These are phyloP conservation scores for Neoboletus subvelutipes DNA, from an alignment of 768 basidiomycete species.

Conservation along the genomic window DNA sequence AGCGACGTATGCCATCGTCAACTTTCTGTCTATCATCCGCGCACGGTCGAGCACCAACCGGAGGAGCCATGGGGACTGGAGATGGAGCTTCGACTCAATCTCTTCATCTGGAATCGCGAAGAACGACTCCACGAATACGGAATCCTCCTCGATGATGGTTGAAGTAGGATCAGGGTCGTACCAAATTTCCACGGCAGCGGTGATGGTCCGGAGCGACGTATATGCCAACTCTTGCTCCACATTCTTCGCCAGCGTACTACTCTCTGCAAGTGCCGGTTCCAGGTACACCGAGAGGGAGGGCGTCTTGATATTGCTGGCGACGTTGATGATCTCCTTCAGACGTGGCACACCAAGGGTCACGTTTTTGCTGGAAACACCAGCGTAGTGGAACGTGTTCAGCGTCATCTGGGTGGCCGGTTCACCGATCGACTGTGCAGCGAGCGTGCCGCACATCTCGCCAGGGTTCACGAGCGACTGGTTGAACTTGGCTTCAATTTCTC, in stretches of 20 bases:
- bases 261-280: slow-evolving; percentile 63
- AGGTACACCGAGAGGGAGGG: slow-evolving; percentile 94
- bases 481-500: slow-evolving; percentile 95
- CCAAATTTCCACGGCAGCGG: slow-evolving; percentile 95
- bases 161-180: slow-evolving; percentile 92
- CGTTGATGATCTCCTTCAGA: slow-evolving; percentile 98
- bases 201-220: slow-evolving; percentile 91
- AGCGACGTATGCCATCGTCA: slow-evolving; percentile 93
- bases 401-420: slow-evolving; percentile 99
- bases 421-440: slow-evolving; percentile 98
- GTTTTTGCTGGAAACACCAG: slow-evolving; percentile 99
- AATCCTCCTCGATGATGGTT: slow-evolving; percentile 96
- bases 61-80: slow-evolving; percentile 96
- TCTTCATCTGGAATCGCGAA: slow-evolving; percentile 99
- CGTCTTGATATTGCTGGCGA: slow-evolving; percentile 97
- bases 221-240: slow-evolving; percentile 93
- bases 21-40: slow-evolving; percentile 96
- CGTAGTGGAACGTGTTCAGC: slow-evolving; percentile 99
- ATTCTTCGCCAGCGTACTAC: slow-evolving; percentile 69
- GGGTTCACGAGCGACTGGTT: slow-evolving; percentile 90
- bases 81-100: slow-evolving; percentile 83
- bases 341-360: slow-evolving; percentile 99
- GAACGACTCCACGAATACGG: slow-evolving; percentile 96
- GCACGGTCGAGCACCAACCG: slow-evolving; percentile 95
- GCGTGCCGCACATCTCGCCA: slow-evolving; percentile 98